Percentiles rank a stretch among this genome's conserved stretches.
Evolutionary conservation across 2,329 filamentous ascomycete genomes (phyloP).

Genomic region (Chrysosporium keratinophilum): DNA sequence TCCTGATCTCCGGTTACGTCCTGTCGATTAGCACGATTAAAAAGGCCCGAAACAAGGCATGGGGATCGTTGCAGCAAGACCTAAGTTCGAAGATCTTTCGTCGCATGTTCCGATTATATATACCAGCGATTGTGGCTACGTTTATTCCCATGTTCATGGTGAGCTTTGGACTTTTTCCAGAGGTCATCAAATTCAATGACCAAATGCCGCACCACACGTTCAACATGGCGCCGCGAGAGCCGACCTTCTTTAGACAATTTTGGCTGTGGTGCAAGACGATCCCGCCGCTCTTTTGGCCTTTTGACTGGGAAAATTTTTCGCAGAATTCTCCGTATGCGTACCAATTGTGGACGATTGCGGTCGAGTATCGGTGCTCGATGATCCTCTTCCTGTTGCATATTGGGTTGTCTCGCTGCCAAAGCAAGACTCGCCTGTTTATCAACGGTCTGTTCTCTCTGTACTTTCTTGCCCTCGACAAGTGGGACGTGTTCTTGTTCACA

Average conservation of each 20-base stretch:
- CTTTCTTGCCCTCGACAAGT: slow-evolving; percentile 35
- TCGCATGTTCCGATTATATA: slow-evolving; percentile 34
- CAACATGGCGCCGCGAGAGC: slow-evolving; percentile 36
- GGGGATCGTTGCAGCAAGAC: slow-evolving; percentile 27
- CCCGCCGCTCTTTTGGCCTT: slow-evolving; percentile 29
- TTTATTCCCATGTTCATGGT: slow-evolving; percentile 25
- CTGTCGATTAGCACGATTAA: slow-evolving; percentile 29
- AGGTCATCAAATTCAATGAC: slow-evolving; percentile 28
- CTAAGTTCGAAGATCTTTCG: slow-evolving; percentile 38
- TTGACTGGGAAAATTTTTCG: slow-evolving; percentile 33
- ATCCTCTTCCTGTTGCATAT: slow-evolving; percentile 37
- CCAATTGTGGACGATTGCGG: slow-evolving; percentile 40
- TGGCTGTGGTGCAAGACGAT: slow-evolving; percentile 32
- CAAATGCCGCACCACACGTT: slow-evolving; percentile 27
- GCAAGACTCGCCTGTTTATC: slow-evolving; percentile 28
- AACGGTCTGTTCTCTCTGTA: slow-evolving; percentile 30
- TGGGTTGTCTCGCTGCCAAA: slow-evolving; percentile 26
- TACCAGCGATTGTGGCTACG: slow-evolving; percentile 34
- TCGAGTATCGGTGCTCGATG: slow-evolving; percentile 38
- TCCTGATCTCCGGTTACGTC: slow-evolving; percentile 42
- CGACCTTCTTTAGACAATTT: slow-evolving; percentile 30
- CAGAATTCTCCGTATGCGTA: slow-evolving; percentile 23
- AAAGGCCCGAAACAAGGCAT: slow-evolving; percentile 25
- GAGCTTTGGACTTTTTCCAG: slow-evolving; percentile 29
- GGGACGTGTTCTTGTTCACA: slow-evolving; percentile 38